A percentile compares a stretch with the other conserved stretches of the same genome.
phyloP scores from a whole-genome alignment of 192 early-diverging fungal species.

The Jimgerdemannia flammicorona region DNA sequence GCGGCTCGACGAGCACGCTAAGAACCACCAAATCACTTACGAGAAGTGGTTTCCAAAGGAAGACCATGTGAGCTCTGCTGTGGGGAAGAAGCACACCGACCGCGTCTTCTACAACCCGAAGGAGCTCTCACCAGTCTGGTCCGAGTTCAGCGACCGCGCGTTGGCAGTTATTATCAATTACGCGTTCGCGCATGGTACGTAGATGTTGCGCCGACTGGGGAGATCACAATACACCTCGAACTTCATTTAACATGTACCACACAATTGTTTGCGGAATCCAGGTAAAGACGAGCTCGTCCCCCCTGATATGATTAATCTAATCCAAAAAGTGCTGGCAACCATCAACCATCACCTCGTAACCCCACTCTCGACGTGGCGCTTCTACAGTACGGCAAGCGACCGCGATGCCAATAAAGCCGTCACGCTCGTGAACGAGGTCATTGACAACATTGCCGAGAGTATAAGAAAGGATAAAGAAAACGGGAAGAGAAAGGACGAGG shows the following conservation, averaged over 20 bases:
- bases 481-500: conserved; percentile 1
- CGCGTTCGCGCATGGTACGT: conserved; percentile 11
- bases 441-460: neutral
- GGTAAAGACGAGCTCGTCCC: conserved; percentile 7
- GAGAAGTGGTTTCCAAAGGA: conserved; percentile 8
- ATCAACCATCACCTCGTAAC: neutral
- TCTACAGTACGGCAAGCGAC: conserved; percentile 1
- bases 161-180: conserved; percentile 4
- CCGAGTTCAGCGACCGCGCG: neutral
- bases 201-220: neutral
- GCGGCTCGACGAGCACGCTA: neutral
- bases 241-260: neutral
- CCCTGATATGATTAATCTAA: neutral
- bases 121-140: neutral
- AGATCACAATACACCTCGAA: neutral
- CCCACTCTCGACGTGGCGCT: neutral
- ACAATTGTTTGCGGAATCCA: neutral
- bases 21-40: neutral
- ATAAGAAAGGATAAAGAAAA: conserved; percentile 1
- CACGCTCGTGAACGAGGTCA: neutral
- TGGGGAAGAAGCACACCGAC: too few relatives aligned
- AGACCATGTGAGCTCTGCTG: too few relatives aligned
- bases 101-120: conserved; percentile 4
- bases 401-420: conserved; percentile 3
- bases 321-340: conserved; percentile 1